Evolutionary conservation across 2,329 filamentous ascomycete genomes (phyloP).

Genomic region (Paraphaeosphaeria sporulosa): DNA sequence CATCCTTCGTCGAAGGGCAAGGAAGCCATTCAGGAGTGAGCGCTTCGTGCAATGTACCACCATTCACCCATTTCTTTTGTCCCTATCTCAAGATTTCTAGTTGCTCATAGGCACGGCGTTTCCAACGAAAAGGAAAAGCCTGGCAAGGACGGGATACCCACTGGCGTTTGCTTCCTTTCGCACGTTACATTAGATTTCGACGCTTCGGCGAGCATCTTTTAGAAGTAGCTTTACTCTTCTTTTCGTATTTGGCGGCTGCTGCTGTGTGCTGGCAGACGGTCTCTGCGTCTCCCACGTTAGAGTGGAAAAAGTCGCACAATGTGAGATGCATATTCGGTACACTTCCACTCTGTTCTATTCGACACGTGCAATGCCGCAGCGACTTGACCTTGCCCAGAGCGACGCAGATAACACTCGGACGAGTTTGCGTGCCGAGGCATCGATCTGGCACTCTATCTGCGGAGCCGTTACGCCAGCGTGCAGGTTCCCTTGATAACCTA

Average conservation of each 20-base stretch:
- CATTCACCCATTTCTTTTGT: constrained; percentile 11
- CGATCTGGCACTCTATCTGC: constrained; percentile 1
- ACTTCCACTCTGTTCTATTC: not conserved
- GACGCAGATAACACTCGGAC: not conserved
- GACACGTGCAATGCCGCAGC: not conserved
- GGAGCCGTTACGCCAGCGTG: not conserved
- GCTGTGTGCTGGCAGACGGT: not conserved
- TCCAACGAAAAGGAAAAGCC: constrained; percentile 27
- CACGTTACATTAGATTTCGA: not conserved
- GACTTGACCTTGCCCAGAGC: not conserved
- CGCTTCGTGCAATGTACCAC: not conserved
- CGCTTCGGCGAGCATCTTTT: not conserved
- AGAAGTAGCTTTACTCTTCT: not conserved
- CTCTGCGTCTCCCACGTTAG: not conserved
- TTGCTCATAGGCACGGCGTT: constrained; percentile 24
- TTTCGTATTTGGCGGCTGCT: not conserved
- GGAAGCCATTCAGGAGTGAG: constrained; percentile 30
- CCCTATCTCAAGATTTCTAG: constrained; percentile 1
- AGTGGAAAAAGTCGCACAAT: not conserved
- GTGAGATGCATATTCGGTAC: not conserved
- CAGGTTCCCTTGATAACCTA: not conserved
- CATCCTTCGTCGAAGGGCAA: constrained; percentile 48
- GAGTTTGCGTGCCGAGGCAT: not conserved
- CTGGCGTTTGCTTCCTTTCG: constrained; percentile 25
- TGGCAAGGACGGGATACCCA: constrained; percentile 25